Evolutionary conservation across 1,284 basidiomycete genomes (phyloP), one percentile per base, ranked within the genome.

Genomic region (Ganoderma lucidum): DNA sequence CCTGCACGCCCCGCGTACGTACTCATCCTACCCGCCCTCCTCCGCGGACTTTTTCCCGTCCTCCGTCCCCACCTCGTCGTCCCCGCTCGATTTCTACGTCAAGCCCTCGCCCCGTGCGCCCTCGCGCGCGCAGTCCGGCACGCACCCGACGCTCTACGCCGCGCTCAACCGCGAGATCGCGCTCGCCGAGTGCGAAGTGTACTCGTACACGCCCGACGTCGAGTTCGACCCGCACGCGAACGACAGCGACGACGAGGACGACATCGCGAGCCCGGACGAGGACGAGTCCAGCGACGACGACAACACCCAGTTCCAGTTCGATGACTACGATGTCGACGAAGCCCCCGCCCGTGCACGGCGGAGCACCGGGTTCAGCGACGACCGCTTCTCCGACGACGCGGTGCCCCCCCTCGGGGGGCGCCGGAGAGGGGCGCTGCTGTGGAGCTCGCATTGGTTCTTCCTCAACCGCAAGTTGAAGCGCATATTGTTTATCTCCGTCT

Each of bases 371-470:
- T 74, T 75, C 8, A 77, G 79, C 65, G 78, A 80, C 65, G 80
- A 79, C 23, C 48, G 48, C 23, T 51, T 28, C 35, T 73, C 74
- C 8, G 75, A 75, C 65, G 69, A 68, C 32, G 64, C 67, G 60
- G 64, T 68, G 60, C 70, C 45, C 19, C 64, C 63, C 8, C 42
- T 45, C 17, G 12, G 64, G 69, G 51, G n/a, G 64, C 77, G 51
- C 67, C 82, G 83, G 66, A 77, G 83, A 17, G 96, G 96, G n/a
- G 93, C 96, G 5, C 84, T 99, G 68, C 85, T 99, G 6, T 99
- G 97, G 97, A 96, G 95, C 44, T 96, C 95, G 17, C 96, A 98
- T 80, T 98, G 96, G 90, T 98, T 99, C 85, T 98, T 99, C 85
- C 87, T 97, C 79, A 98, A 97, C 84, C 89, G 93, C 78, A 97